Evolutionary conservation across 2,329 filamentous ascomycete species (phyloP), one percentile per base, ranked within the genome.

Genomic region (Diaporthe aspalathi): DNA sequence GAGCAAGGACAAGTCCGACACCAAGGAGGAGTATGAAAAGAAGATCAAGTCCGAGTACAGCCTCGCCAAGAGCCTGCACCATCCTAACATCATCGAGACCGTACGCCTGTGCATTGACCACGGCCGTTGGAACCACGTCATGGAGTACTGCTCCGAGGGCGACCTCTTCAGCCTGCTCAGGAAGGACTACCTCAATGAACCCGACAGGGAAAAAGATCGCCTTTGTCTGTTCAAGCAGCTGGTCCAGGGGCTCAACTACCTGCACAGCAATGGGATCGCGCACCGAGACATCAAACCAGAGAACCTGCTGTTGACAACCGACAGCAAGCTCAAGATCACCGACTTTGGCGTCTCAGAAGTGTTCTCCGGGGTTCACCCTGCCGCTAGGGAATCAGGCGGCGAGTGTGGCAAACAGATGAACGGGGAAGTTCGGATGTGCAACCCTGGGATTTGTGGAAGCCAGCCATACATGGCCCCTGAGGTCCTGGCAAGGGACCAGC

Each of bases 1-100:
- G 14, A 88, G 89, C 74, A 92, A 93, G 80, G 90, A 90, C 45
- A 86, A 87, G 43, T 86, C 87, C 50, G 94, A 97, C 79, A 90
- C 88, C 12, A 85, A 89, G 73, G 87, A 90, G 38, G 93, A 96
- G 65, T 97, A 97, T 80, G 89, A 93, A 75, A 92, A 94, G 81
- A 96, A 97, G 84, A 93, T 97, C 84, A 97, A 95, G 81, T 95
- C 93, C 1, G 94, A 97, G 79, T 97, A 91, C 83, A 94, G 91
- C 80, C 94, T 97, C 74, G 93, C 93, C 72, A 95, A 95, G 84
- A 94, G 92, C 74, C 83, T 95, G 73, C 89, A 94, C 76, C 94
- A 97, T 79, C 93, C 94, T 65, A 97, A 97, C 80, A 93, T 97
- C 76, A 92, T 97, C 74, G 89, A 94, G 80, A 95, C 93, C 0